Conservation (phyloP, 2,329 filamentous ascomycete species). For the Xylaria sp. region DNA sequence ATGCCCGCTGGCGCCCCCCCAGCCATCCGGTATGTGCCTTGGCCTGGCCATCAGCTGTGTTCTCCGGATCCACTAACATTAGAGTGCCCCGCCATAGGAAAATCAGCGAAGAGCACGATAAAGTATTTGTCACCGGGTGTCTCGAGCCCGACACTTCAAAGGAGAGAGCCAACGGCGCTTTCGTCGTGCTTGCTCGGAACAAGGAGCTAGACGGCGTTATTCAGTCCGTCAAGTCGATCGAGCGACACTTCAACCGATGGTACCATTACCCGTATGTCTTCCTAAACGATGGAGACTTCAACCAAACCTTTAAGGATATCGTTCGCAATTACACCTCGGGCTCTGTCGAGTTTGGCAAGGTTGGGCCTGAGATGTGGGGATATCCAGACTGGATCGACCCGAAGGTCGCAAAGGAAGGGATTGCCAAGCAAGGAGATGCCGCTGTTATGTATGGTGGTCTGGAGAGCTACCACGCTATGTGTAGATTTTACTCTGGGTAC, state of each 20-base stretch:
- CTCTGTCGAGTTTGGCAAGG: slow-evolving; percentile 89
- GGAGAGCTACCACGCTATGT: slow-evolving; percentile 99
- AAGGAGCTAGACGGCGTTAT: slow-evolving; percentile 96
- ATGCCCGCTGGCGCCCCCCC: slow-evolving; percentile 89
- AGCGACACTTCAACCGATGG: slow-evolving; percentile 98
- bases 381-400: slow-evolving; percentile 95
- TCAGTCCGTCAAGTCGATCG: slow-evolving; percentile 95
- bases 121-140: slow-evolving; percentile 92
- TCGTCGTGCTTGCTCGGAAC: slow-evolving; percentile 93
- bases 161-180: slow-evolving; percentile 88
- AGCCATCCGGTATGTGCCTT: slow-evolving; percentile 73
- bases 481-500: slow-evolving; percentile 96
- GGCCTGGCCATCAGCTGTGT: background rate
- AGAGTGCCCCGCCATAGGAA: slow-evolving; percentile 59
- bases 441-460: slow-evolving; percentile 99
- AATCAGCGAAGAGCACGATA: slow-evolving; percentile 97
- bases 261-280: slow-evolving; percentile 99
- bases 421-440: slow-evolving; percentile 92
- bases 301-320: slow-evolving; percentile 87
- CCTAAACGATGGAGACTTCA: slow-evolving; percentile 96
- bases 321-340: slow-evolving; percentile 89
- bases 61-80: slow-evolving; percentile 9
- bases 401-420: slow-evolving; percentile 92
- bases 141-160: slow-evolving; percentile 76
- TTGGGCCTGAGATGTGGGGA: slow-evolving; percentile 89